A percentile compares a stretch with the other conserved stretches of the same genome.
phyloP scores from a whole-genome alignment of 2,329 filamentous ascomycete genomes.

The Mollisia scopiformis region DNA sequence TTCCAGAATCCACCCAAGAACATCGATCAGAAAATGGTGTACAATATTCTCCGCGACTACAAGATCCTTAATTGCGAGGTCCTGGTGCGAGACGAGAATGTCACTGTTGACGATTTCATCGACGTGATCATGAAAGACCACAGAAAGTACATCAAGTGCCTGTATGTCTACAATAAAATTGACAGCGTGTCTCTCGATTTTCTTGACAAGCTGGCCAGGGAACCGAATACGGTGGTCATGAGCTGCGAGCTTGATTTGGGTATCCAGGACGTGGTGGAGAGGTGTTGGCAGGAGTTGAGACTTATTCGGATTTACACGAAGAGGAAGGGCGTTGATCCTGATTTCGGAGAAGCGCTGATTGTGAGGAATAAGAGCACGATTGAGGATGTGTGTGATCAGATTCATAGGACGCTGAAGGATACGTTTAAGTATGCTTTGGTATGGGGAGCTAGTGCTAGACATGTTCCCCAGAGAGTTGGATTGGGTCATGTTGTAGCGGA shows the following conservation, averaged over 20 bases:
- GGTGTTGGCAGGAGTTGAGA: constrained; percentile 91
- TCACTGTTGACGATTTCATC: constrained; percentile 97
- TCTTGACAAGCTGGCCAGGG: constrained; percentile 86
- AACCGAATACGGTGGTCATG: constrained; percentile 96
- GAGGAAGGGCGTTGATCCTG: constrained; percentile 86
- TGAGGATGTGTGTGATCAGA: constrained; percentile 95
- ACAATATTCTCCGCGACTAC: constrained; percentile 97
- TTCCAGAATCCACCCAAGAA: constrained; percentile 88
- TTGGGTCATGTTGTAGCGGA: constrained; percentile 77
- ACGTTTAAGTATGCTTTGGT: constrained; percentile 99
- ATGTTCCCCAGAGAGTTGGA: constrained; percentile 92
- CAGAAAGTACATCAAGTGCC: constrained; percentile 89
- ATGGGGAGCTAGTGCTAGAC: constrained; percentile 94
- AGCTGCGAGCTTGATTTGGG: constrained; percentile 94
- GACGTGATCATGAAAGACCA: constrained; percentile 99
- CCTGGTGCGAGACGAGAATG: constrained; percentile 90
- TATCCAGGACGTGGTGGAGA: constrained; percentile 88
- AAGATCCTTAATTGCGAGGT: constrained; percentile 98
- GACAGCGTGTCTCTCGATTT: constrained; percentile 93
- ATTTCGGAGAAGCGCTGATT: constrained; percentile 90
- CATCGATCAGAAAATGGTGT: constrained; percentile 97
- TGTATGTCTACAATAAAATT: constrained; percentile 99
- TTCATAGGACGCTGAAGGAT: constrained; percentile 93
- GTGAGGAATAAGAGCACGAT: constrained; percentile 86
- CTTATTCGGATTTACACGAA: constrained; percentile 96